These are phyloP conservation scores for Phytopythium montanum DNA, from an alignment of 352 stramenopile genomes.

Conservation along the genomic window DNA sequence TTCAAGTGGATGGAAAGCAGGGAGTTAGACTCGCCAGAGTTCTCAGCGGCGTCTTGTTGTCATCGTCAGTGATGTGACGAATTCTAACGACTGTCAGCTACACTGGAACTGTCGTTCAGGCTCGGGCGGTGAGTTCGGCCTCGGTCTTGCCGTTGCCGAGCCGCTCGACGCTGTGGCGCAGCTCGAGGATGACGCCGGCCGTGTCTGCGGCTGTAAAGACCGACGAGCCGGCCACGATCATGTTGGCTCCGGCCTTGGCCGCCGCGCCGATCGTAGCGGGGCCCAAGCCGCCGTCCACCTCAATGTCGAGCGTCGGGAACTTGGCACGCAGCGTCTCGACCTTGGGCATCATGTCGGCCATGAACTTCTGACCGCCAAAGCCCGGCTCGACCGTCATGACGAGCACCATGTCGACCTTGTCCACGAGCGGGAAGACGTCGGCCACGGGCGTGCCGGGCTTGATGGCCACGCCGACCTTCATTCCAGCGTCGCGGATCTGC, in stretches of 20 bases:
- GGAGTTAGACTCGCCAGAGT: background rate
- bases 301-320: slow-evolving; percentile 95
- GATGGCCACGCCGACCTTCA: slow-evolving; percentile 95
- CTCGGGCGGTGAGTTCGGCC: slow-evolving; percentile 34
- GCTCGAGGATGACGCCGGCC: slow-evolving; percentile 62
- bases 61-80: background rate
- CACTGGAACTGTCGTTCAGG: too few relatives aligned
- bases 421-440: slow-evolving; percentile 74
- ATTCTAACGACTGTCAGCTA: too few relatives aligned
- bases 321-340: slow-evolving; percentile 84
- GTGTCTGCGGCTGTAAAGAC: slow-evolving; percentile 88
- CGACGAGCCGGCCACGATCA: slow-evolving; percentile 96
- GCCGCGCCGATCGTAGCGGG: slow-evolving; percentile 93
- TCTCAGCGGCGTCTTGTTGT: background rate
- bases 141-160: slow-evolving; percentile 74
- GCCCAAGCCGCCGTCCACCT: slow-evolving; percentile 96
- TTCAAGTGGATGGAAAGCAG: slow-evolving; percentile 14
- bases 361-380: slow-evolving; percentile 97
- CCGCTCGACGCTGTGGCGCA: slow-evolving; percentile 83
- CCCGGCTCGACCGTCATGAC: slow-evolving; percentile 99
- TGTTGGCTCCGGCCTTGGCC: slow-evolving; percentile 94
- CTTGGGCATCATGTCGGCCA: slow-evolving; percentile 95
- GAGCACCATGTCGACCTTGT: slow-evolving; percentile 94
- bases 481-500: slow-evolving; percentile 83
- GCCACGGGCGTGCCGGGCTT: slow-evolving; percentile 94